Percentiles rank a stretch among this genome's conserved stretches.
Conservation (phyloP, 2,329 filamentous ascomycete species). For the Neocatenulostroma microsporum region DNA sequence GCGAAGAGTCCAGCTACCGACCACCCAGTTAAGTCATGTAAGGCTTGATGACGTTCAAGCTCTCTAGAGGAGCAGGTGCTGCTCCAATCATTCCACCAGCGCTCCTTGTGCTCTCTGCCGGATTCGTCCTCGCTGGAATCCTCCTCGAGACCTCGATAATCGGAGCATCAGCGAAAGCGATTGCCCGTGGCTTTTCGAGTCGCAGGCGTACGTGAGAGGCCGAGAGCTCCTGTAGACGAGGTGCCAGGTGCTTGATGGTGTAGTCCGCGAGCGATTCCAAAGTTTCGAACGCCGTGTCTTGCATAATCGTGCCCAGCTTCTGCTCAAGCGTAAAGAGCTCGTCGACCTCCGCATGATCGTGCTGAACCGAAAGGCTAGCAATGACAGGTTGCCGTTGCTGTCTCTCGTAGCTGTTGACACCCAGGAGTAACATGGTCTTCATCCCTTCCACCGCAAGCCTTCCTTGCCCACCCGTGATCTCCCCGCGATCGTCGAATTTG, state of each 20-base stretch:
- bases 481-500: slow-evolving; percentile 19
- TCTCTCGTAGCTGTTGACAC: slow-evolving; percentile 66
- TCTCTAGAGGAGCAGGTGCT: too few relatives aligned
- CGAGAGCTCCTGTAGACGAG: slow-evolving; percentile 27
- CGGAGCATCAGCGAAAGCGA: slow-evolving; percentile 64
- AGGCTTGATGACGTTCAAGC: slow-evolving; percentile 15
- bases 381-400: slow-evolving; percentile 57
- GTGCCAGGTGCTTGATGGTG: slow-evolving; percentile 32
- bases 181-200: slow-evolving; percentile 66
- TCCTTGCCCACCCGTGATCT: slow-evolving; percentile 1
- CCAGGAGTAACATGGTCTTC: slow-evolving; percentile 59
- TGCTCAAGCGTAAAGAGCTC: slow-evolving; percentile 55
- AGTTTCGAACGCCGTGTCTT: slow-evolving; percentile 39
- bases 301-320: slow-evolving; percentile 46
- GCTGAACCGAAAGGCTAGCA: slow-evolving; percentile 47
- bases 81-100: too few relatives aligned
- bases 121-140: too few relatives aligned
- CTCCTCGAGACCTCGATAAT: slow-evolving; percentile 50
- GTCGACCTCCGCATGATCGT: too few relatives aligned
- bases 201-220: slow-evolving; percentile 52
- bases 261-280: slow-evolving; percentile 42
- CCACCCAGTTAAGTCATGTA: too few relatives aligned
- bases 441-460: slow-evolving; percentile 39
- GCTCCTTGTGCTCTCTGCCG: too few relatives aligned
- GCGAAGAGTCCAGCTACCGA: too few relatives aligned